Evolutionary conservation across 148 eudicot species (phyloP), one percentile per base, ranked within the genome.

Genomic region (Rhododendron molle): DNA sequence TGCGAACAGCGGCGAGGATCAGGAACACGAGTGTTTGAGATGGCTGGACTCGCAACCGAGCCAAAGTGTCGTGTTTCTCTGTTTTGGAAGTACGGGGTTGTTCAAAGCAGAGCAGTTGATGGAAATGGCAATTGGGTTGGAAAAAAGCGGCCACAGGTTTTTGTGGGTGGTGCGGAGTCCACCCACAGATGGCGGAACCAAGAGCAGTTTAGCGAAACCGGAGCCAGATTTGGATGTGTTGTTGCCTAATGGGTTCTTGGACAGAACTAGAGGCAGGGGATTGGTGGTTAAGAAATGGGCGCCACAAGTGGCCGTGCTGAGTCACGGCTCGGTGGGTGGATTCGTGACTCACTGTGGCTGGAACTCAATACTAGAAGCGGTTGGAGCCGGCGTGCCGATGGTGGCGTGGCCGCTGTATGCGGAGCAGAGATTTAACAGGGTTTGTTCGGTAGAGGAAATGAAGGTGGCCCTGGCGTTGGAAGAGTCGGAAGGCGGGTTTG

Each of bases 401-500:
- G 86, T 92, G 43, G 91, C 88, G 0, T 92, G 94, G 91, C 94
- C 92, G 3, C 62, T 92, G 11, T 91, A 92, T 26, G 91, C 92
- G 1, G 92, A 90, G 43, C 94, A 90, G 77, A 89, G 86, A 78
- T 67, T 91, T n/a, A 92, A 91, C 52, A 89, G 77, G 88, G 87
- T 91, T 9, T 52, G 87, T 23, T 43, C 89, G 74, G 93, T 91
- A 30, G 88, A 91, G 81, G 93, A 87, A 62, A 21, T 92, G 40
- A 84, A 85, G 50, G 82, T 88, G 21, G 93, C 91, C 1, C 26
- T 92, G 44, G 87, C 89, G 1, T 58, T 92, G 87, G 62, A 85
- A 1, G 92, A 87, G 86, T 89, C 91, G 0, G 54, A 84, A 18
- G 90, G 78, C 23, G 81, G 91, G 34, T 88, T 88, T 78, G 93